Evolutionary conservation across 352 stramenopile genomes (phyloP).

Genomic region (Phytopythium chamaehyphon): DNA sequence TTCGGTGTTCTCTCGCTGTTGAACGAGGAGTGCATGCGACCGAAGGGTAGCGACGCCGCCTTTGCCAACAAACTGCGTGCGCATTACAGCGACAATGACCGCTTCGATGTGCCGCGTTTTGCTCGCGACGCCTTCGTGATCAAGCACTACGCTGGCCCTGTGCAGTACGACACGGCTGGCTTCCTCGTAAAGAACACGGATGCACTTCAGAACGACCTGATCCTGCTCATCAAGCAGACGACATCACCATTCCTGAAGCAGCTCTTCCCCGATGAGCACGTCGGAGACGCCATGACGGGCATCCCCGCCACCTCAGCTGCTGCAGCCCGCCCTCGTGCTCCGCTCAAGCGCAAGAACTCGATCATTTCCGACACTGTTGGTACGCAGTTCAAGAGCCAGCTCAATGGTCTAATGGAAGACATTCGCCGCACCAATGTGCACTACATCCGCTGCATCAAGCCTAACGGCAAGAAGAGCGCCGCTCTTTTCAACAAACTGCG

Average conservation of each 20-base stretch:
- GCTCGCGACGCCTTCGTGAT: slow-evolving; percentile 91
- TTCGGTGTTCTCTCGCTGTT: slow-evolving; percentile 91
- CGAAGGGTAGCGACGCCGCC: slow-evolving; percentile 79
- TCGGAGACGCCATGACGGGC: slow-evolving; percentile 39
- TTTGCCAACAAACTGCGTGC: slow-evolving; percentile 88
- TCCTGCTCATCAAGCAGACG: slow-evolving; percentile 72
- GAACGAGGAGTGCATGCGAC: slow-evolving; percentile 92
- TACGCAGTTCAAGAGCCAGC: slow-evolving; percentile 93
- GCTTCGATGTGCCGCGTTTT: slow-evolving; percentile 81
- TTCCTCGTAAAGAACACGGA: slow-evolving; percentile 98
- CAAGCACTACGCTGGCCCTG: slow-evolving; percentile 94
- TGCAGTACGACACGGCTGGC: slow-evolving; percentile 91
- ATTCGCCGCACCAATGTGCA: slow-evolving; percentile 95
- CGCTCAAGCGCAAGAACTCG: slow-evolving; percentile 73
- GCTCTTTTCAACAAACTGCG: slow-evolving; percentile 86
- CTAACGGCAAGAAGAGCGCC: slow-evolving; percentile 94
- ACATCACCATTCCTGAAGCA: slow-evolving; percentile 68
- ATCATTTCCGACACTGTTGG: slow-evolving; percentile 81
- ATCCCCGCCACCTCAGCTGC: slow-evolving; percentile 21
- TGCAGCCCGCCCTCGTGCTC: slow-evolving; percentile 24
- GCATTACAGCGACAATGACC: slow-evolving; percentile 86
- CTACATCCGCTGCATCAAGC: slow-evolving; percentile 99
- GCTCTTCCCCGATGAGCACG: slow-evolving; percentile 71
- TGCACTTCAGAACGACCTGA: slow-evolving; percentile 92
- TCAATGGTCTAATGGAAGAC: slow-evolving; percentile 92